Evolutionary conservation across 495 filamentous ascomycete genomes (phyloP), one percentile per base, ranked within the genome.

Genomic region (Parachaetomium inaequale): DNA sequence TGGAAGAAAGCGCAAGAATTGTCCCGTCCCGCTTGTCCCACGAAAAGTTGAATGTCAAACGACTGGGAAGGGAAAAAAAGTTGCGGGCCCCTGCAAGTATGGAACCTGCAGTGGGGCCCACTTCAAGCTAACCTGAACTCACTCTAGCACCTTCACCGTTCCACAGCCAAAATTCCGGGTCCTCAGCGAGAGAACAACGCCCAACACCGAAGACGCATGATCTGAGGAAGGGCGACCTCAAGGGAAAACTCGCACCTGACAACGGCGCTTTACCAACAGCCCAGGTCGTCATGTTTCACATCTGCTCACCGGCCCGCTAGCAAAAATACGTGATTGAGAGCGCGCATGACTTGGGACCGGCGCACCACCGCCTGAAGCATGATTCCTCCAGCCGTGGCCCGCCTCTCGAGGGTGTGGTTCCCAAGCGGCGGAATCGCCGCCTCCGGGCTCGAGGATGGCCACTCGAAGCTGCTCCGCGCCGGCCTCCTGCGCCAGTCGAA

Each of bases 401-500:
- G 91, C 53, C 75, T 89, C 21, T 91, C 89, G 12, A 85, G 79
- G 40, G 84, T 92, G 67, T 95, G 92, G 89, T 81, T 86, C 21
- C 89, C 91, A 0, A 88, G 85, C 14, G 87, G 87, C 52, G 88
- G 89, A n/a, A 86, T 91, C 58, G 78, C 85, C 3, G 62, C 49
- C 10, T 31, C 66, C 0, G 77, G 79, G 54, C 78, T 78, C 58
- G 72, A 82, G 80, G 88, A 92, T 77, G 83, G 84, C 45, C 87
- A 96, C 75, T 80, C 86, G 10, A 84, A 89, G 36, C 79, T 98
- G 38, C 74, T 94, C 15, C 81, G 88, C 59, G 88, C 86, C 38
- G 92, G 93, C 1, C 96, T 90, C 65, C 71, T 96, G 28, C 88
- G 91, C 59, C 91, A 93, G 85, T 88, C 91, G 42, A 86, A 96